Base-by-base conservation (phyloP, 345 rosid species). In the Conringia planisiliqua region DNA sequence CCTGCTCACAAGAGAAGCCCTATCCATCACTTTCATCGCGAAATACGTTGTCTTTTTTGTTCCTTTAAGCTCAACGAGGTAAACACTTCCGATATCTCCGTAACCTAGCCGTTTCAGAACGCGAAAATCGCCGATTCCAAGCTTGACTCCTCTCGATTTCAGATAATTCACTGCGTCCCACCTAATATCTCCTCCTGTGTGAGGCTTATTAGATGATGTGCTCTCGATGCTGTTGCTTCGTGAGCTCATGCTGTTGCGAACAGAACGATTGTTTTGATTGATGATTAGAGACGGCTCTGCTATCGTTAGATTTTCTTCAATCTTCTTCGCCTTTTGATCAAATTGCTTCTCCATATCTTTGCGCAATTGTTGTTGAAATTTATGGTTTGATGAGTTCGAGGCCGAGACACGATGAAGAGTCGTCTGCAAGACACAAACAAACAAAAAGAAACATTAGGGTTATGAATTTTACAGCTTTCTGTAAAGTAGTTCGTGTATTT, bases 81-180 rank as follows among this genome's bases (percentile, higher is more conserved):
- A 91, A 14, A 91, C 98, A 59, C 90, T 90, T 66, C 98, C 96
- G 5, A 92, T 87, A 80, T 92, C 97, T 10, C 97, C 97, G 47
- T 95, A 86, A n/a, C 97, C 97, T 14, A 92, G 82, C 27, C 94
- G 83, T 68, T 85, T 83, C 33, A 90, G 33, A 42, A 92, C 82
- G 14, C 90, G 87, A 35, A 92, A 82, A 78, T 87, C 85, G 40
- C 69, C 67, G 27, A 90, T 80, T 17, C 86, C 82, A 14, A 86
- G 75, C 68, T 68, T 52, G 14, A 73, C 36, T 50, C 66, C 79
- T 6, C 68, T 73, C 4, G 77, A 27, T 17, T 54, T 81, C 0
- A 78, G 60, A 0, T 70, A 77, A 7, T 50, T 81, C 58, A 91
- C 84, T 36, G 82, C 90, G 3, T 76, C 82, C 96, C 91, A 84